Evolutionary conservation across 2,329 filamentous ascomycete species (phyloP), one percentile per base, ranked within the genome.

Genomic region (Aspergillus calidoustus): DNA sequence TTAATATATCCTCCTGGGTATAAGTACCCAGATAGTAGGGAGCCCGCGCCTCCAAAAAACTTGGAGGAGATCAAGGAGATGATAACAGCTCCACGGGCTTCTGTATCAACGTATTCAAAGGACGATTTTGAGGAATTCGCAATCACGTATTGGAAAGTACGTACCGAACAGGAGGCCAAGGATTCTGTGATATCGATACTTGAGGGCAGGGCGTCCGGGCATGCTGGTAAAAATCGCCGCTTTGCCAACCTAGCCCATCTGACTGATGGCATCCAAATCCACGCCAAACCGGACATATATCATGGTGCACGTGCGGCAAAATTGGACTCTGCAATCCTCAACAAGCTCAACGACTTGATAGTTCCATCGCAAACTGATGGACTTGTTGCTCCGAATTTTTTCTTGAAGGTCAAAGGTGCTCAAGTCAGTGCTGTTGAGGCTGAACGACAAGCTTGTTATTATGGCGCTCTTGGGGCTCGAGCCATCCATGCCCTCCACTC

Each of bases 381-480:
- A 13, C 47, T 22, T 7, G 17, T 50, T 8, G 25, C 47, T n/a
- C 25, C 47, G 8, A 50, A 50, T 15, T 50, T 50, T 11, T 30
- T 50, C 28, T n/a, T 50, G 11, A 17, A 19, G 11, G 25, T 31
- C 15, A 30, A 15, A 30, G 15, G 47, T 4, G 23, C 47, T 28
- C 15, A 50, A 15, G 25, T 22, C 17, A 50, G 23, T 31, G 15
- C 47, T 15, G 28, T 23, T 8, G 59, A 51, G 38, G n/a, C 19
- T 43, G 46, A 23, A 48, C 9, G 22, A 31, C 4, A 22, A 46
- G 48, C 48, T 30, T 54, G 38, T 54, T 43, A 34, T 30, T 30
- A 46, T 52, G 43, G 28, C 34, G 25, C 59, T 23, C 23, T 56
- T 31, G 53, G 59, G 44, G 19, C 47, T 17, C 47, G 28, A 15